phyloP scores from a whole-genome alignment of 78 protist genomes.

The Dictyostelium intermedium region DNA sequence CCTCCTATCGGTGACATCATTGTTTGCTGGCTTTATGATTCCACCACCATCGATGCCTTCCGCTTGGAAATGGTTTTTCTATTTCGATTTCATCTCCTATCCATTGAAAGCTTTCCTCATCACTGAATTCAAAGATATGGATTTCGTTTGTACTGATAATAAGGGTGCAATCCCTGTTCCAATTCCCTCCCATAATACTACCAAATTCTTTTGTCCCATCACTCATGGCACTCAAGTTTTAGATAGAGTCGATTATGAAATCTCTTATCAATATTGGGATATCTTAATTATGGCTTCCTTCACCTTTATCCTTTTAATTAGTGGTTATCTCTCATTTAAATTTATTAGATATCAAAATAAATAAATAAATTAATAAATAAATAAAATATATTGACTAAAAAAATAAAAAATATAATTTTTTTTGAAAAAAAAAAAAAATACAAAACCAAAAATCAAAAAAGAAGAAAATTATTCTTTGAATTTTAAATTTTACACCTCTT shows the following conservation, averaged over 20 bases:
- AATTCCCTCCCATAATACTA: constrained; percentile 2
- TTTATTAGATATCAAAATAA: constrained; percentile 66
- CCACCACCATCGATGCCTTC: constrained; percentile 33
- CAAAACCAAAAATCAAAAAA: no score
- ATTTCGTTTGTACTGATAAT: constrained; percentile 48
- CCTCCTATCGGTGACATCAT: not conserved
- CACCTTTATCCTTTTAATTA: not conserved
- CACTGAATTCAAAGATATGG: constrained; percentile 39
- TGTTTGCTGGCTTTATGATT: constrained; percentile 64
- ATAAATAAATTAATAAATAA: not conserved
- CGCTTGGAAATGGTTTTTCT: constrained; percentile 60
- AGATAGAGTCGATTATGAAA: not conserved
- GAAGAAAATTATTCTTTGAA: not conserved
- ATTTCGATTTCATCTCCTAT: constrained; percentile 21
- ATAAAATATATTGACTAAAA: not conserved
- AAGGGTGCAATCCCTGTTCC: constrained; percentile 51
- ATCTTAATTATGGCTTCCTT: constrained; percentile 15
- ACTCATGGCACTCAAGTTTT: not conserved
- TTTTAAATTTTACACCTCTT: no score
- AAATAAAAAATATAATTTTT: not conserved
- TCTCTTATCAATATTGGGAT: not conserved
- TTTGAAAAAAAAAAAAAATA: no score
- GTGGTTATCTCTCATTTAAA: constrained; percentile 19
- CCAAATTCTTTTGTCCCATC: constrained; percentile 29
- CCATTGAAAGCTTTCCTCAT: constrained; percentile 29